Evolutionary conservation across 2,329 filamentous ascomycete genomes (phyloP).

Genomic region (Penicillium sp.): DNA sequence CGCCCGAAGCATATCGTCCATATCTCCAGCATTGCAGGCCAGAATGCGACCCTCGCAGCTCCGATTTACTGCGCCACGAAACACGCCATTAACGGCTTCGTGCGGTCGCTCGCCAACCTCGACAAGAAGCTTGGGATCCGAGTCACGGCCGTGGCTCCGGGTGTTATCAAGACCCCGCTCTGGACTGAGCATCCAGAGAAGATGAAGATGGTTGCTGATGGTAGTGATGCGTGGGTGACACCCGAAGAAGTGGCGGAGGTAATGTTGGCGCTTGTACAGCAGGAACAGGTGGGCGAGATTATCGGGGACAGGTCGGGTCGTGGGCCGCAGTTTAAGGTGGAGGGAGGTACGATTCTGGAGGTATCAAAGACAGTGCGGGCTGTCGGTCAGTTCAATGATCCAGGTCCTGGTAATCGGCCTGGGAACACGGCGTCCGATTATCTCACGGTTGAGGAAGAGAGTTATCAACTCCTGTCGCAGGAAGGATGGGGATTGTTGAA

Average conservation of each 20-base stretch:
- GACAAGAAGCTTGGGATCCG: constrained; percentile 54
- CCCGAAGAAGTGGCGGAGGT: constrained; percentile 60
- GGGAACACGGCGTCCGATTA: constrained; percentile 51
- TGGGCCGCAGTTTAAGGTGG: constrained; percentile 37
- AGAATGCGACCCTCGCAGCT: constrained; percentile 39
- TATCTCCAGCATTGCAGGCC: constrained; percentile 51
- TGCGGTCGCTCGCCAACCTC: constrained; percentile 52
- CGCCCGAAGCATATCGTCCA: constrained; percentile 48
- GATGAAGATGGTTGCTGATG: constrained; percentile 50
- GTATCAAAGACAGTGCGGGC: constrained; percentile 55
- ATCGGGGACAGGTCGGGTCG: constrained; percentile 35
- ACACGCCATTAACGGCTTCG: constrained; percentile 50
- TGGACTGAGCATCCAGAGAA: constrained; percentile 65
- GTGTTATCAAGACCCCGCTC: constrained; percentile 61
- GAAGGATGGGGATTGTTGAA: constrained; percentile 51
- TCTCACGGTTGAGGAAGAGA: constrained; percentile 47
- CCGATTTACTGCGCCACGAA: constrained; percentile 53
- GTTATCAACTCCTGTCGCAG: constrained; percentile 50
- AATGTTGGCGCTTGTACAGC: constrained; percentile 58
- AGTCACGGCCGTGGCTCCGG: constrained; percentile 61
- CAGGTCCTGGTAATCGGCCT: constrained; percentile 49
- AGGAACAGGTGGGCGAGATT: constrained; percentile 43
- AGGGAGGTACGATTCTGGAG: constrained; percentile 56
- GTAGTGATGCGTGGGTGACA: constrained; percentile 57
- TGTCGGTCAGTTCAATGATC: constrained; percentile 55